phyloP scores from a whole-genome alignment of 768 basidiomycete genomes.

The Roridomyces roridus region DNA sequence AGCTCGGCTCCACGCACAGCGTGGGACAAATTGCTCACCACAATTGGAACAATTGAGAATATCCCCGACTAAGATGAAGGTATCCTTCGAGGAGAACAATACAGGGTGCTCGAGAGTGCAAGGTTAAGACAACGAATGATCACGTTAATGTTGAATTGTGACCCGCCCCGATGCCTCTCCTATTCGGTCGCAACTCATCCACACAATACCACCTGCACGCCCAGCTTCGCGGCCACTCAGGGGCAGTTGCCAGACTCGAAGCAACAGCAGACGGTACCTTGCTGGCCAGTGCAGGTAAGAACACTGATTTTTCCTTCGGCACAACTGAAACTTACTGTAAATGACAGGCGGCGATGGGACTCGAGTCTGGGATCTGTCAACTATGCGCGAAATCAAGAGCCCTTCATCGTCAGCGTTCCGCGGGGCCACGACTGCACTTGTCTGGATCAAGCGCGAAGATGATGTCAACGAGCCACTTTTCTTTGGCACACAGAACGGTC shows the following conservation, averaged over 20 bases:
- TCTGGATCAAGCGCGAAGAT: constrained; percentile 26
- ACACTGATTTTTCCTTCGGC: not conserved
- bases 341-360: constrained; percentile 18
- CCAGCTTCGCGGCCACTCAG: constrained; percentile 19
- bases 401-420: constrained; percentile 7
- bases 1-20: no score
- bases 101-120: no score
- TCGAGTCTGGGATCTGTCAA: constrained; percentile 16
- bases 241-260: constrained; percentile 14
- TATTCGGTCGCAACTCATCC: constrained; percentile 3
- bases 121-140: constrained; percentile 5
- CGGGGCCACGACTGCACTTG: constrained; percentile 19
- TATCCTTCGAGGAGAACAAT: no score
- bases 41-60: not conserved
- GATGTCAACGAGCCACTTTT: constrained; percentile 18
- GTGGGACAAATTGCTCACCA: no score
- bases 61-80: not conserved
- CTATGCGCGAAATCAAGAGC: constrained; percentile 9
- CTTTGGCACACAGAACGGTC: constrained; percentile 23
- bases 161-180: constrained; percentile 4
- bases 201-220: constrained; percentile 8
- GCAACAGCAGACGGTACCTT: constrained; percentile 17
- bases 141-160: not conserved
- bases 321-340: not conserved
- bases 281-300: constrained; percentile 21